Base-by-base conservation (phyloP, 148 eudicot species). In the Nyssa sinensis region DNA sequence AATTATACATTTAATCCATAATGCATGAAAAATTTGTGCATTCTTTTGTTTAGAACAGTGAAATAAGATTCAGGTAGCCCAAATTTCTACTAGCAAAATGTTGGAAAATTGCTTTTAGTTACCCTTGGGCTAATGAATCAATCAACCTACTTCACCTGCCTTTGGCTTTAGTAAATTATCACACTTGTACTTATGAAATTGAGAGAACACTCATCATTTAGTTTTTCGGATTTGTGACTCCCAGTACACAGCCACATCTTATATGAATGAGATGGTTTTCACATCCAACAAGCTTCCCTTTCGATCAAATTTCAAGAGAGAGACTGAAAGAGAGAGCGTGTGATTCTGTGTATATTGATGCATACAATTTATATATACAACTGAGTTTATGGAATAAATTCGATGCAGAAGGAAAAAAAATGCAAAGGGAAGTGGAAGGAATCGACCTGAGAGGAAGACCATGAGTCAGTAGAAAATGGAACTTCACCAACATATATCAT, bases 401-500 rank as follows among this genome's bases (percentile, higher is more conserved):
- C 11, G 35, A 16, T 4, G 31, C 6, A 66, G 41, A 16, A 60
- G 7, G 64, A 30, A n/a, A 34, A n/a, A 14, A 33, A 10, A 23
- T 1, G 41, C 21, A 25, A 34, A 35, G 12, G 49, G 57, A 11
- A 37, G 67, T 19, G 14, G 23, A 23, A 21, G 11, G 19, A n/a
- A 21, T n/a, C 28, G 19, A 74, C 82, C 73, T 82, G 81, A 74
- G 77, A 55, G 23, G 86, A 74, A 33, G 78, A 75, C 21, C 34
- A 39, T n/a, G 68, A 24, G 17, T 73, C 75, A n/a, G 68, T 55
- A 69, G 85, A 78, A 62, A 81, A 65, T 25, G 74, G 77, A 64
- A 78, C 67, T 39, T 87, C 91, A 24, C 80, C 87, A 29, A 88
- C 91, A 60, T 77, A 78, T 49, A 88, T 86, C 91, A 88, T 88